Conservation (phyloP, 2,329 filamentous ascomycete species). For the Drechslerella stenobrocha region DNA sequence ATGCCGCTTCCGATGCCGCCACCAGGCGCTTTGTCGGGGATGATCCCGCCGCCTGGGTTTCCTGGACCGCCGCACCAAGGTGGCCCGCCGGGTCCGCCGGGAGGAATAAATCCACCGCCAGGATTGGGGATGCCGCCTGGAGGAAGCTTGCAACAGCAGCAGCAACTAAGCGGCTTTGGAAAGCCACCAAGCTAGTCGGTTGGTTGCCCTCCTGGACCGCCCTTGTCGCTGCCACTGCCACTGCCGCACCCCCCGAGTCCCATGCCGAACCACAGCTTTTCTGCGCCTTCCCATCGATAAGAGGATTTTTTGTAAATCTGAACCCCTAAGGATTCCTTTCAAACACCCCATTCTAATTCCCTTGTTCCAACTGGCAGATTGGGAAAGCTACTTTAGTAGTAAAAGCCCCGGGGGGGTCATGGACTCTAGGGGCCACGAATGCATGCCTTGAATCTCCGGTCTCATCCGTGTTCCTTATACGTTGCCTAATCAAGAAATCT, state of each 20-base stretch:
- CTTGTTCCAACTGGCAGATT: too few relatives aligned
- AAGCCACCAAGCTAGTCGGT: constrained; percentile 41
- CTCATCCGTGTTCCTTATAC: too few relatives aligned
- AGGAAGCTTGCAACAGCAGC: constrained; percentile 19
- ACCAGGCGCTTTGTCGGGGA: constrained; percentile 26
- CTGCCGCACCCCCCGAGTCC: background rate
- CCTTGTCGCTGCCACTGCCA: background rate
- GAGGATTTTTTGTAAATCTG: too few relatives aligned
- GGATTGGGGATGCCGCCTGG: constrained; percentile 36
- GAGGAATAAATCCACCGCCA: constrained; percentile 32
- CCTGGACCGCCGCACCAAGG: constrained; percentile 7
- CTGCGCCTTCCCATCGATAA: too few relatives aligned
- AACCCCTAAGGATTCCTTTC: too few relatives aligned
- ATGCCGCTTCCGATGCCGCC: constrained; percentile 40
- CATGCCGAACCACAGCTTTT: too few relatives aligned
- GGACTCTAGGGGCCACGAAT: too few relatives aligned
- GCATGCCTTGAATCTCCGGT: too few relatives aligned
- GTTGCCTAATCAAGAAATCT: too few relatives aligned
- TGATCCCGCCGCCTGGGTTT: constrained; percentile 39
- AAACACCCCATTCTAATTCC: too few relatives aligned
- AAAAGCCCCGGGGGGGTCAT: too few relatives aligned
- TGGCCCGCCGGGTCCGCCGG: constrained; percentile 28
- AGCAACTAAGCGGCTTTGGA: constrained; percentile 45
- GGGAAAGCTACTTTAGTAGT: too few relatives aligned
- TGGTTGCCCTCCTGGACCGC: constrained; percentile 2